Evolutionary conservation across 1,284 basidiomycete species (phyloP).

Genomic region (Apiotrichum porosum): DNA sequence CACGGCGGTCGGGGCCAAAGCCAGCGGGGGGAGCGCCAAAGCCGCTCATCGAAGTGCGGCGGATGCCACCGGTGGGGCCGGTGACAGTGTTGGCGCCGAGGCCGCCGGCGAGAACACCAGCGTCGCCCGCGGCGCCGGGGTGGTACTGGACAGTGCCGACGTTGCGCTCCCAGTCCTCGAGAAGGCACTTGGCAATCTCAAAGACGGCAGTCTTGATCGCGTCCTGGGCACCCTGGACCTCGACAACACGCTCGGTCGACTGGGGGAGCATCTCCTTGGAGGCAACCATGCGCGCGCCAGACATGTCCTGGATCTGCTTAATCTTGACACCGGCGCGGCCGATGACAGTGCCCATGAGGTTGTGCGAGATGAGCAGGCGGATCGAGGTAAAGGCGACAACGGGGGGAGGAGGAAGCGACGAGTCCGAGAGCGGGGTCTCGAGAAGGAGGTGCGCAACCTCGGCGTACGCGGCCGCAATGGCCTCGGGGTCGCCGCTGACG

Average conservation of each 20-base stretch:
- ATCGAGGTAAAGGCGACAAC: slow-evolving; percentile 77
- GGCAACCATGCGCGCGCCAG: slow-evolving; percentile 94
- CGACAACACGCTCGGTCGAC: slow-evolving; percentile 95
- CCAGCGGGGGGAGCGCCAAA: slow-evolving; percentile 22
- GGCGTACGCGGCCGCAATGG: slow-evolving; percentile 89
- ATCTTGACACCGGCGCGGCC: slow-evolving; percentile 96
- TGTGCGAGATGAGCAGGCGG: slow-evolving; percentile 94
- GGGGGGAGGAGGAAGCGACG: slow-evolving; percentile 62
- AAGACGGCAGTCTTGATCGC: slow-evolving; percentile 85
- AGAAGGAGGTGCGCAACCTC: slow-evolving; percentile 92
- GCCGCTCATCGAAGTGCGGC: slow-evolving; percentile 39
- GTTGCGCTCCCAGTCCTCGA: slow-evolving; percentile 95
- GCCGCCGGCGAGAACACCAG: slow-evolving; percentile 53
- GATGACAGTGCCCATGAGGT: slow-evolving; percentile 99
- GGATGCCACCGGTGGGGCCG: slow-evolving; percentile 50
- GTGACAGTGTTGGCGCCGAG: slow-evolving; percentile 49
- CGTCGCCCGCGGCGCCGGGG: slow-evolving; percentile 76
- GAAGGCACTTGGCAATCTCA: slow-evolving; percentile 90
- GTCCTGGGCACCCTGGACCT: slow-evolving; percentile 88
- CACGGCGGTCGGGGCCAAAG: slow-evolving; percentile 16
- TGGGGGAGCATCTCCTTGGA: slow-evolving; percentile 99
- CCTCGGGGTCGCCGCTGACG: slow-evolving; percentile 84
- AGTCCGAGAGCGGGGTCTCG: slow-evolving; percentile 58
- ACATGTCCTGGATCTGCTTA: slow-evolving; percentile 97
- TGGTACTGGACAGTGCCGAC: slow-evolving; percentile 92